Conservation (phyloP, 345 rosid genomes). For the Chamaenerion angustifolium region DNA sequence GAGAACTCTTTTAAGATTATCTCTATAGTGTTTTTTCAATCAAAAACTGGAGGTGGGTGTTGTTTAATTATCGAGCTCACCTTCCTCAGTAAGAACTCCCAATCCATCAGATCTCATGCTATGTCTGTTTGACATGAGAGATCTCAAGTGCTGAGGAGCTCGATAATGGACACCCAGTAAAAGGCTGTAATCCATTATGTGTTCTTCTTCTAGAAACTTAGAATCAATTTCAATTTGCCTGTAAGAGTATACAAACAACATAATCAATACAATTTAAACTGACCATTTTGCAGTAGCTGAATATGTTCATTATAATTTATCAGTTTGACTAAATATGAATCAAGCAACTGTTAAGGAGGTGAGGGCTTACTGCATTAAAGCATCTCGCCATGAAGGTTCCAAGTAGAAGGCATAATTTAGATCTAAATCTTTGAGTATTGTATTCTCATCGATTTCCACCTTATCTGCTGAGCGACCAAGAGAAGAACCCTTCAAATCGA, state of each 20-base stretch:
- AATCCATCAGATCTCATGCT: conserved; percentile 44
- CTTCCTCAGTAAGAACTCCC: conserved; percentile 84
- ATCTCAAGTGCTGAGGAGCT: conserved; percentile 77
- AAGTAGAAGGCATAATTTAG: conserved; percentile 62
- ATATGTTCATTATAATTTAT: not conserved
- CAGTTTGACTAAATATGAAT: not conserved
- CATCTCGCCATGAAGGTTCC: conserved; percentile 94
- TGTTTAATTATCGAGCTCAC: conserved; percentile 17
- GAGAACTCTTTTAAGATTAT: too few relatives aligned
- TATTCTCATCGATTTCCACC: conserved; percentile 87
- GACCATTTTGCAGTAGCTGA: not conserved
- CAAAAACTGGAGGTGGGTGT: not conserved
- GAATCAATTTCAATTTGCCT: conserved; percentile 88
- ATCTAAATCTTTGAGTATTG: conserved; percentile 94
- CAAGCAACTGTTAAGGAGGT: not conserved
- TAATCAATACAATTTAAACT: not conserved
- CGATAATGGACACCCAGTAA: conserved; percentile 94
- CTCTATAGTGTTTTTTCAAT: too few relatives aligned
- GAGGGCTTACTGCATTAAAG: conserved; percentile 52
- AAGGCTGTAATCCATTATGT: conserved; percentile 98
- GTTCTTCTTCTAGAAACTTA: conserved; percentile 66
- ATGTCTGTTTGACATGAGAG: conserved; percentile 29
- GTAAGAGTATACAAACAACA: conserved; percentile 4
- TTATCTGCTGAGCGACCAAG: conserved; percentile 85
- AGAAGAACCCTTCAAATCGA: conserved; percentile 93